Conservation (phyloP, 129 eudicot genomes). For the Flaveria sonorensis region DNA sequence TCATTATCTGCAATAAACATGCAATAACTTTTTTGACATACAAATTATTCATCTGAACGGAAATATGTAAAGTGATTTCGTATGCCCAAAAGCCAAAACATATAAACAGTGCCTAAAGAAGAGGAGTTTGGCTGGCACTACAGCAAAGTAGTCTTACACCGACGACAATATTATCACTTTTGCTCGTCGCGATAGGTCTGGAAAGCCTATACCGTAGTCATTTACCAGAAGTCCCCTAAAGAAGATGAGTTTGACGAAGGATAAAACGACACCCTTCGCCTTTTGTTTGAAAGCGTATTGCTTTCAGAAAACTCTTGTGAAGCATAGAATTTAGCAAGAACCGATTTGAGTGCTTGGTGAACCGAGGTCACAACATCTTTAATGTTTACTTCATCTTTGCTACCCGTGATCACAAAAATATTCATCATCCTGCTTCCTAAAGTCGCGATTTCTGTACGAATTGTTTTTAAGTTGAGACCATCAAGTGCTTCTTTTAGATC, state of each 20-base stretch:
- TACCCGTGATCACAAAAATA: slow-evolving; percentile 54
- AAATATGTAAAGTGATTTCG: slow-evolving; percentile 12
- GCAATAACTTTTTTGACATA: slow-evolving; percentile 23
- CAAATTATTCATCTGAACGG: slow-evolving; percentile 23
- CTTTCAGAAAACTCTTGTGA: slow-evolving; percentile 64
- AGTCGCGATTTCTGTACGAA: slow-evolving; percentile 72
- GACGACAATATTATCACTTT: too few species aligned
- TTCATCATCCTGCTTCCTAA: slow-evolving; percentile 70
- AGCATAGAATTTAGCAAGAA: slow-evolving; percentile 78
- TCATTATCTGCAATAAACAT: slow-evolving; percentile 26
- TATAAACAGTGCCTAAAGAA: slow-evolving; percentile 42
- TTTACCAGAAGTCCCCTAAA: slow-evolving; percentile 62
- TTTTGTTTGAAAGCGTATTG: slow-evolving; percentile 52
- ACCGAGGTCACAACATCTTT: slow-evolving; percentile 47
- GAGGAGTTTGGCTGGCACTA: slow-evolving; percentile 40
- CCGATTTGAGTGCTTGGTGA: slow-evolving; percentile 63
- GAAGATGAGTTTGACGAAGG: slow-evolving; percentile 56
- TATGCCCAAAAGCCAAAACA: slow-evolving; percentile 42
- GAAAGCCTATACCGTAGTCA: not conserved
- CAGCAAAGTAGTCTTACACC: too few species aligned
- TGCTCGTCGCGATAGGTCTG: too few species aligned
- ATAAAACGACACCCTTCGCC: slow-evolving; percentile 65
- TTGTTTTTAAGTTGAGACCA: slow-evolving; percentile 55
- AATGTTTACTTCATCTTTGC: slow-evolving; percentile 46
- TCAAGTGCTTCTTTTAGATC: slow-evolving; percentile 68